phyloP scores from a whole-genome alignment of 257 asterid species.

The Solanum appendiculatum region DNA sequence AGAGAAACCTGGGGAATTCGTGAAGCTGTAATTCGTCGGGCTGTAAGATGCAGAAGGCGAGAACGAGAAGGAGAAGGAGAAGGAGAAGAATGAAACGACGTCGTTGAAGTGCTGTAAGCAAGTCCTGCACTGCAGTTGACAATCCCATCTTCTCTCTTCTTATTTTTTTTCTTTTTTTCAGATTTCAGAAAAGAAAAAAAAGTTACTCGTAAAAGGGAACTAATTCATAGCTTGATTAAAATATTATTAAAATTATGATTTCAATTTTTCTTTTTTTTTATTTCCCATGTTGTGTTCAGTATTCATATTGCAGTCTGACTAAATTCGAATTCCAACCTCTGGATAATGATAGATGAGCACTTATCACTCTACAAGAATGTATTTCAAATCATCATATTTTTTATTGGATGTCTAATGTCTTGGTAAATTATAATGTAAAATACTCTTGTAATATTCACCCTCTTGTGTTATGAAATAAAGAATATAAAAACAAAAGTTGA shows the following conservation, averaged over 20 bases:
- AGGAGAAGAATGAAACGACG: background rate
- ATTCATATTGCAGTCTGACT: too few relatives aligned
- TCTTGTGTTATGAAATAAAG: background rate
- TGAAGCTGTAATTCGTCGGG: background rate
- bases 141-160: background rate
- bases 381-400: too few relatives aligned
- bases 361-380: accelerated
- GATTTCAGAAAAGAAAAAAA: background rate
- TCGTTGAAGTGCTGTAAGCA: background rate
- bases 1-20: conserved; percentile 1
- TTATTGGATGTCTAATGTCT: background rate
- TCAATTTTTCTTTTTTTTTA: background rate
- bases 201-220: background rate
- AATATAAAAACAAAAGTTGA: background rate
- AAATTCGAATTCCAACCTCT: too few relatives aligned
- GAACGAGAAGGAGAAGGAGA: background rate
- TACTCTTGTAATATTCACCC: background rate
- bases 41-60: background rate
- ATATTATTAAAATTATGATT: background rate
- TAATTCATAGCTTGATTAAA: background rate
- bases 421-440: background rate
- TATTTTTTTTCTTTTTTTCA: too few relatives aligned
- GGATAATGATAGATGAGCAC: accelerated
- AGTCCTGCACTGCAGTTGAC: background rate
- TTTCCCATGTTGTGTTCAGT: too few relatives aligned